These are phyloP conservation scores for Synchytrium microbalum DNA, from an alignment of 371 early-diverging fungal species.

Conservation along the genomic window DNA sequence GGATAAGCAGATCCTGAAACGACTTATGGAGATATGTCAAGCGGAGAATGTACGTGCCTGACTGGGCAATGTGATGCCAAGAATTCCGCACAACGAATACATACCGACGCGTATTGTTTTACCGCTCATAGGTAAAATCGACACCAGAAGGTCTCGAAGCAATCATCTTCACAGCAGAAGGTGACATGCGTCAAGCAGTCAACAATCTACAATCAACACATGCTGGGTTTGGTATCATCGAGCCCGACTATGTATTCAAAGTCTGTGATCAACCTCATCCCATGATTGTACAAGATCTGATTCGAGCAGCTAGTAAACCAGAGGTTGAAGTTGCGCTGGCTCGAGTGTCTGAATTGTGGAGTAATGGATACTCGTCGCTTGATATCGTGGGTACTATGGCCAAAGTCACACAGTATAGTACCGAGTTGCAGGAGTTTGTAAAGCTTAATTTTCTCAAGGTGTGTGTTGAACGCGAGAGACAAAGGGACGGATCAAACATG, in stretches of 20 bases:
- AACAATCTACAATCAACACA: constrained; percentile 93
- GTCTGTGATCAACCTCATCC: constrained; percentile 97
- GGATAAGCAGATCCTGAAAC: constrained; percentile 63
- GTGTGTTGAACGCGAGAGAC: constrained; percentile 10
- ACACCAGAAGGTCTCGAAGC: constrained; percentile 86
- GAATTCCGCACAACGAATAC: constrained; percentile 1
- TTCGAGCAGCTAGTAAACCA: constrained; percentile 56
- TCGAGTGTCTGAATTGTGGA: constrained; percentile 60
- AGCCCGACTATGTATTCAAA: constrained; percentile 83
- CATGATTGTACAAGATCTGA: constrained; percentile 60
- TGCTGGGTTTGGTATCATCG: constrained; percentile 71
- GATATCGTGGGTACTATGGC: constrained; percentile 91
- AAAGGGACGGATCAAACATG: neutral
- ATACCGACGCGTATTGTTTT: too few relatives aligned
- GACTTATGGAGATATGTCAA: constrained; percentile 76
- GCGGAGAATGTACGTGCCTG: constrained; percentile 59
- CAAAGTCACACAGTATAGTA: constrained; percentile 51
- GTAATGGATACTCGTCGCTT: constrained; percentile 74
- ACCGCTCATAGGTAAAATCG: constrained; percentile 52
- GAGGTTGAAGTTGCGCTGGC: constrained; percentile 65
- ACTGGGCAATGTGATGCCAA: neutral
- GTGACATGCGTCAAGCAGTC: constrained; percentile 98
- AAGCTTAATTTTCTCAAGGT: constrained; percentile 80
- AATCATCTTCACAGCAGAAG: constrained; percentile 91
- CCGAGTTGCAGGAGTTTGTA: constrained; percentile 56